Evolutionary conservation across 805 yeast species (phyloP), one percentile per base, ranked within the genome.

Genomic region (Brettanomyces custersianus): DNA sequence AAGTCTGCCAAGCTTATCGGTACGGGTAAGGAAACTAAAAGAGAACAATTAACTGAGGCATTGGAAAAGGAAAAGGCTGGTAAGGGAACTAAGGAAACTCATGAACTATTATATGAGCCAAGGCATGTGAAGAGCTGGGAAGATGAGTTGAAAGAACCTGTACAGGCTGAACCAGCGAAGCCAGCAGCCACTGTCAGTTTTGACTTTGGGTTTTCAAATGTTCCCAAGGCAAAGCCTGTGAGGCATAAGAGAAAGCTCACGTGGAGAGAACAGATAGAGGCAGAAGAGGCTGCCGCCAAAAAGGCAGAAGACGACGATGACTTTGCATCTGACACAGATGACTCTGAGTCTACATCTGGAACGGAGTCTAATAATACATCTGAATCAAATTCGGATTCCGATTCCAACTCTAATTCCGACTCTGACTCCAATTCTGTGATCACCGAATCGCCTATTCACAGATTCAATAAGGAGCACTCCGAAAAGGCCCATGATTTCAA

Each of bases 1-100:
- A 77, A 74, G 19, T 78, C 92, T 24, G 73, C 94, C 16, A 87
- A 86, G 51, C 67, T 70, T 4, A 68, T 90, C 34, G 97, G 97
- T 34, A 70, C 74, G 12, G 90, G 87, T 11, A 65, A 60, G 36
- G 66, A 63, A 34, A 82, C 95, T 2, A 74, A 71, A 43, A 69
- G 65, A 36, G 88, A 83, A 49, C 73, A 71, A 41, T 70, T 85
- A 59, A 59, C 69, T n/a, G 90, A 83, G 49, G 95, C 95, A 0
- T 53, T 84, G 37, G 71, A 71, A 35, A 59, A 79, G 28, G 95
- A 86, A 49, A 66, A 67, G 40, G 77, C 75, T 49, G 95, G 95
- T 2, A 64, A 80, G 40, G 80, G 72, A 1, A 73, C 71, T 52
- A 86, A 77, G 2, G 56, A 60, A 24, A 78, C 85, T 0, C 66